Evolutionary conservation across 805 yeast genomes (phyloP).

Genomic region (Starmerella scarabaei): DNA sequence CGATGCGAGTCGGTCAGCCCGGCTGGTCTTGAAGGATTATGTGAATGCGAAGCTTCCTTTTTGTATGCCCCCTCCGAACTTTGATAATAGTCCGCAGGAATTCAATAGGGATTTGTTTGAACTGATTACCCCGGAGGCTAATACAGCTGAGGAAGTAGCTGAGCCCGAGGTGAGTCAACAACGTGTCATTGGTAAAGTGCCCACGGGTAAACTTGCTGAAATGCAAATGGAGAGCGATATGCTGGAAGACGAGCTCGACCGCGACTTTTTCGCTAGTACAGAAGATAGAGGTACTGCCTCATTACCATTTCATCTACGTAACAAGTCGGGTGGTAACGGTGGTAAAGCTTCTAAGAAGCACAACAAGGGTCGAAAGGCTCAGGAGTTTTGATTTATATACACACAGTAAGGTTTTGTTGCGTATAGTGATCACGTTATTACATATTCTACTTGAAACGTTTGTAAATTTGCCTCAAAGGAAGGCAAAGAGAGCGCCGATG

Average conservation of each 20-base stretch:
- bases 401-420: not conserved
- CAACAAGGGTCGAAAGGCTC: constrained; percentile 46
- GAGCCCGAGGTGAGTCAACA: constrained; percentile 25
- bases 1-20: constrained; percentile 87
- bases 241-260: constrained; percentile 72
- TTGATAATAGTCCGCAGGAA: constrained; percentile 41
- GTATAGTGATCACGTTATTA: not conserved
- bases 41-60: constrained; percentile 81
- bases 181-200: constrained; percentile 34
- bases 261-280: constrained; percentile 68
- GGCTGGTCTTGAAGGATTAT: constrained; percentile 85
- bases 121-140: constrained; percentile 52
- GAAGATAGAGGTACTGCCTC: constrained; percentile 48
- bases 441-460: too few relatives aligned
- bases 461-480: constrained; percentile 10
- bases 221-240: constrained; percentile 21
- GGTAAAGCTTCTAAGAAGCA: constrained; percentile 40
- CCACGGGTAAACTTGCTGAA: constrained; percentile 25
- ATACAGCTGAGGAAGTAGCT: constrained; percentile 33
- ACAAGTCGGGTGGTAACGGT: constrained; percentile 14
- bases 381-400: not conserved
- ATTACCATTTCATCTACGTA: constrained; percentile 57
- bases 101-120: constrained; percentile 71
- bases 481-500: constrained; percentile 12
- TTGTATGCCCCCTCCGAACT: constrained; percentile 77